Percentiles rank a stretch among this genome's conserved stretches.
These are phyloP conservation scores for Globisporangium cystogenes DNA, from an alignment of 352 stramenopile species.

Conservation along the genomic window DNA sequence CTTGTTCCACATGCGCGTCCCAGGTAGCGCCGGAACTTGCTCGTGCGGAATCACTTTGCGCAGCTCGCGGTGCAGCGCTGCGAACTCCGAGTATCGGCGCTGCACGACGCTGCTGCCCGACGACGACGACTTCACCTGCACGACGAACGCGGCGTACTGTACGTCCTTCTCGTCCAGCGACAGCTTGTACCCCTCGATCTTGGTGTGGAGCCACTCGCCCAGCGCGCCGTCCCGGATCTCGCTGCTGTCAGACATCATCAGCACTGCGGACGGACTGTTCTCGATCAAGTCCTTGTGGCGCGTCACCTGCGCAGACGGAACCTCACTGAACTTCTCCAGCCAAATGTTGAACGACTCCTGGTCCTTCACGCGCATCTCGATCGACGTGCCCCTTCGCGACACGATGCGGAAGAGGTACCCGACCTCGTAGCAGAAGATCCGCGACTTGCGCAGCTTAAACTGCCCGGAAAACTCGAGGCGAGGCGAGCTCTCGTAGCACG, in stretches of 20 bases:
- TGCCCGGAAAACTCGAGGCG: conserved; percentile 67
- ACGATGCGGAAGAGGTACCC: conserved; percentile 78
- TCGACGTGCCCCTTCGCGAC: conserved; percentile 50
- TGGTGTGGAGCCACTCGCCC: conserved; percentile 70
- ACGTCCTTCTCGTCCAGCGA: conserved; percentile 64
- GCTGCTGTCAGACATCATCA: conserved; percentile 53
- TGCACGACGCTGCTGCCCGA: conserved; percentile 67
- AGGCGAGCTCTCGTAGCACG: conserved; percentile 78
- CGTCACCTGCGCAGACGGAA: conserved; percentile 52
- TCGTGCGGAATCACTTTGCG: conserved; percentile 77
- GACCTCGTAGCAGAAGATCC: conserved; percentile 64
- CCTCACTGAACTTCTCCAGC: conserved; percentile 53
- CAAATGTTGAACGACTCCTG: conserved; percentile 72
- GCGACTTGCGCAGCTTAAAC: conserved; percentile 61
- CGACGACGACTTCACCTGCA: conserved; percentile 68
- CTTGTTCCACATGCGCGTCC: conserved; percentile 82
- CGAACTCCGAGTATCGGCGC: conserved; percentile 76
- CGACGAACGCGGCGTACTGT: conserved; percentile 72
- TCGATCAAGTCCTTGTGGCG: conserved; percentile 73
- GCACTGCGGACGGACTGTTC: conserved; percentile 70
- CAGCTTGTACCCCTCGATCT: conserved; percentile 72
- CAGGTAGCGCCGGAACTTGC: conserved; percentile 60
- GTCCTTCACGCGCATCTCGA: conserved; percentile 80
- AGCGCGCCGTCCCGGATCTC: conserved; percentile 9
- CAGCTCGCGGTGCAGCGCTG: conserved; percentile 63